Evolutionary conservation across 129 eudicot genomes (phyloP).

Genomic region (Silybum marianum): DNA sequence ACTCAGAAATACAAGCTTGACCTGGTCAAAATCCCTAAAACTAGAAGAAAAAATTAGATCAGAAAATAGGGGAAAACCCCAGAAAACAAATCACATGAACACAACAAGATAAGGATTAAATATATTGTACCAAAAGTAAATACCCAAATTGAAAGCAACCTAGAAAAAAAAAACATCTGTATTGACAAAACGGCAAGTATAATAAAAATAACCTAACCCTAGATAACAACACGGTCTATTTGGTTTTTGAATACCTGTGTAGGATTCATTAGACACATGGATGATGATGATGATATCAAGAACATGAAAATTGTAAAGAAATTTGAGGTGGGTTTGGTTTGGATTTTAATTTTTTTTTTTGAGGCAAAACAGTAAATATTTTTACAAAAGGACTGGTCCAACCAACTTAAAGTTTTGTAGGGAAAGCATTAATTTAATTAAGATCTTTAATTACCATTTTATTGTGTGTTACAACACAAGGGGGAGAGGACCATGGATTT

Average conservation of each 20-base stretch:
- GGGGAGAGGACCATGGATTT: conserved; percentile 24
- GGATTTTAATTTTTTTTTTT: conserved; percentile 18
- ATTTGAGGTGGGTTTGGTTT: conserved; percentile 25
- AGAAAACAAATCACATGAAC: conserved; percentile 1
- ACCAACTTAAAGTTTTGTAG: conserved; percentile 35
- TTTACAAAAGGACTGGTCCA: conserved; percentile 29
- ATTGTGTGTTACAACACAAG: conserved; percentile 17
- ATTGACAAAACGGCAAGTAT: background rate
- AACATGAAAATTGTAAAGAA: conserved; percentile 17
- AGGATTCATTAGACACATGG: conserved; percentile 17
- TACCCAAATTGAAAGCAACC: conserved; percentile 3
- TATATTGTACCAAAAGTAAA: conserved; percentile 14
- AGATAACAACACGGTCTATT: conserved; percentile 4
- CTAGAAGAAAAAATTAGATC: conserved; percentile 28
- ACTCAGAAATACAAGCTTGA: conserved; percentile 26
- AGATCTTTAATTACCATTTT: conserved; percentile 29
- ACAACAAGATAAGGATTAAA: conserved; percentile 24
- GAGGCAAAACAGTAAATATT: conserved; percentile 7
- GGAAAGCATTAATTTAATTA: conserved; percentile 30
- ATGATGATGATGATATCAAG: conserved; percentile 17
- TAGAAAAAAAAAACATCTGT: background rate
- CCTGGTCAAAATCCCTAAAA: conserved; percentile 44
- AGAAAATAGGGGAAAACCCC: conserved; percentile 22
- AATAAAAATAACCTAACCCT: conserved; percentile 25
- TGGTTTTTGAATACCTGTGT: conserved; percentile 21